Base-by-base conservation (phyloP, 2,329 filamentous ascomycete genomes). In the Cercospora zeina region DNA sequence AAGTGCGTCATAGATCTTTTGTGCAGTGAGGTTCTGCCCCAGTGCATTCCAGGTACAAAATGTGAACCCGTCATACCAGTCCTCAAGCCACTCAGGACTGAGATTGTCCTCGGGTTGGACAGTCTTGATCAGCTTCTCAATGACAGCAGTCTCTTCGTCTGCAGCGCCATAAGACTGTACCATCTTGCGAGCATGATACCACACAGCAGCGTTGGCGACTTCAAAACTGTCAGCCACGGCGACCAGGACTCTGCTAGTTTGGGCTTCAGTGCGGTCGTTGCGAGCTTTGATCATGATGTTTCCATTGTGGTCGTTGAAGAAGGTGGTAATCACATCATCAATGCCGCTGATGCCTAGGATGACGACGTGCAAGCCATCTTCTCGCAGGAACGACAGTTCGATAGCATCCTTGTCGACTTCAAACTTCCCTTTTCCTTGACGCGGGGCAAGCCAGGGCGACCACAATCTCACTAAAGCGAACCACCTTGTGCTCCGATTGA, bases 1-100 rank as follows among this genome's bases (percentile, higher is more conserved):
- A 0, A 97, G 79, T 1, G 93, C 91, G 42, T 86, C 76, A 11
- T 92, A 80, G 13, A 99, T 85, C 69, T 91, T 96, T 19, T 90
- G 81, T 63, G 93, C 90, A 0, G 88, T 95, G 34, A 99, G 80
- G 49, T 87, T 80, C 70, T 96, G 91, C 0, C 95, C 95, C 0
- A 99, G 81, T 0, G 87, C 89, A 72, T 97, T 99, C 95, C 95
- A 99, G 0, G 95, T 99, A 74, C 95, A 99, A 73, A 95, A 99
- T 0, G 92, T 90, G 37, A 99, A 79, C 0, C 92, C 91, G 74
- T 97, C 95, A 72, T 93, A 93, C 69, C 65, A 67, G 42, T 66
- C 62, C 66, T 95, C 87, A 54, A 90, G 78, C 91, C 91, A 96
- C 72, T 86, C 76, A 6, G 73, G 70, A 39, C 82, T 81, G 34